Conservation (phyloP, 352 stramenopile species). For the Phytopythium montanum region DNA sequence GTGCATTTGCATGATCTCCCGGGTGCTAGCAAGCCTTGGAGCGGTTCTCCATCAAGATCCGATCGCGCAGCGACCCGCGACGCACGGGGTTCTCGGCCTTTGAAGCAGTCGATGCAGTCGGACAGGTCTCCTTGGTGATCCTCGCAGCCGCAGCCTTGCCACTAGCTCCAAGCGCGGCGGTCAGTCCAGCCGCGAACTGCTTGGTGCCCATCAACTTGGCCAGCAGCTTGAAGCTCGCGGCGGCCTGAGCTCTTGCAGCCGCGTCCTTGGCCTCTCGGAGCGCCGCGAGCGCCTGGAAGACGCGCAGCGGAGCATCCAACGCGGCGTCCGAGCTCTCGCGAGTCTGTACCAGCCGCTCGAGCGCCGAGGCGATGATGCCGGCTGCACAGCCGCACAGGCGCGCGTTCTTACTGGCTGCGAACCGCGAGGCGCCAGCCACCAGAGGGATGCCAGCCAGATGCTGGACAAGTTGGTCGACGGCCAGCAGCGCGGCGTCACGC, state of each 20-base stretch:
- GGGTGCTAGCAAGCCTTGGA: not conserved
- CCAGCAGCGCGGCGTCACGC: conserved; percentile 43
- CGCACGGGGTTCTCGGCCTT: conserved; percentile 10
- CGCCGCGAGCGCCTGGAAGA: conserved; percentile 36
- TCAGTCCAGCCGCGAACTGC: conserved; percentile 25
- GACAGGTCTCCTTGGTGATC: conserved; percentile 45
- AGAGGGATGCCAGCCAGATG: conserved; percentile 41
- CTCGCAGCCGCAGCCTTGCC: conserved; percentile 15
- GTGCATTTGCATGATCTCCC: not conserved
- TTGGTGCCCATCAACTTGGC: conserved; percentile 30
- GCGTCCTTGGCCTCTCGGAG: conserved; percentile 52
- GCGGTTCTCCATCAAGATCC: conserved; percentile 16
- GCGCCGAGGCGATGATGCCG: conserved; percentile 29
- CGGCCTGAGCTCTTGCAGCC: conserved; percentile 33
- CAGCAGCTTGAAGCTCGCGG: conserved; percentile 37
- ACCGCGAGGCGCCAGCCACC: conserved; percentile 29
- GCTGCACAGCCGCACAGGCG: conserved; percentile 53
- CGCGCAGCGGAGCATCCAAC: not conserved
- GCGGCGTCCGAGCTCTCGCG: conserved; percentile 7
- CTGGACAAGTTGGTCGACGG: conserved; percentile 31
- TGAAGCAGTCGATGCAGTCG: not conserved
- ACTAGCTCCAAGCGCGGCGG: conserved; percentile 17
- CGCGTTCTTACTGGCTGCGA: conserved; percentile 55
- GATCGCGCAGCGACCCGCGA: conserved; percentile 30
- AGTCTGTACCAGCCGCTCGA: conserved; percentile 20